phyloP scores from a whole-genome alignment of 1,284 basidiomycete species.

The Porogramme epimiltina region DNA sequence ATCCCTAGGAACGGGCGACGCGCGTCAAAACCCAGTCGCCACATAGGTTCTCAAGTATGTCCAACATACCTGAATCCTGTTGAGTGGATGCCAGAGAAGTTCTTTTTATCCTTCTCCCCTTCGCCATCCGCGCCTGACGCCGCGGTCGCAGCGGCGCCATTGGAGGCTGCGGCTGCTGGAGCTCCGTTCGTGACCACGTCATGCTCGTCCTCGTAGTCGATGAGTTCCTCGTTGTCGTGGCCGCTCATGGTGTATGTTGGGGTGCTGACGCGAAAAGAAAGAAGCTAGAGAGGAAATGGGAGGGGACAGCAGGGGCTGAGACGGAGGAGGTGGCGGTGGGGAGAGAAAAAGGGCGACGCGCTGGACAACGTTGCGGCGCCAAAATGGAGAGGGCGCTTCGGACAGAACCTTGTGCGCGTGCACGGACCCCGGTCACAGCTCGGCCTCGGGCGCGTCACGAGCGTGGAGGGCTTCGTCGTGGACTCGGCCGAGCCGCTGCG shows the following conservation, averaged over 20 bases:
- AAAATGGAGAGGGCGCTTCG: conserved; percentile 21
- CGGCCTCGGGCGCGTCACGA: neutral
- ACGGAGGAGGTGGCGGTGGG: conserved; percentile 35
- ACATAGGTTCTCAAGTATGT: neutral
- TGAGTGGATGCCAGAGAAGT: conserved; percentile 96
- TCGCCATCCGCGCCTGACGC: conserved; percentile 62
- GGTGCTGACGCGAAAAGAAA: conserved; percentile 26
- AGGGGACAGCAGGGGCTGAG: conserved; percentile 19
- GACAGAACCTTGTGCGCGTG: conserved; percentile 18
- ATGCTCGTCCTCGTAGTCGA: conserved; percentile 96
- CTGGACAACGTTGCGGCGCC: conserved; percentile 25
- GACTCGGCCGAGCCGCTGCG: neutral
- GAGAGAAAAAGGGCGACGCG: conserved; percentile 33
- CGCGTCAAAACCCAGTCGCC: conserved; percentile 19
- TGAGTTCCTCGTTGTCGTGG: conserved; percentile 83
- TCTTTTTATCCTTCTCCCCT: conserved; percentile 89
- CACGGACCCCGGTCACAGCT: conserved; percentile 24
- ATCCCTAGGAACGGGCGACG: conserved; percentile 58
- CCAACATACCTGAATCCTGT: conserved; percentile 84
- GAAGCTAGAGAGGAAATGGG: conserved; percentile 22
- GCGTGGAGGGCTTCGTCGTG: neutral
- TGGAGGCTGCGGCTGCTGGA: conserved; percentile 44
- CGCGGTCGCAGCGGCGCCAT: conserved; percentile 50
- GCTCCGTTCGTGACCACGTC: conserved; percentile 74
- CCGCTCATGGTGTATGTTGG: conserved; percentile 53